phyloP scores from a whole-genome alignment of 495 filamentous ascomycete species.

The Cryomyces antarcticus region DNA sequence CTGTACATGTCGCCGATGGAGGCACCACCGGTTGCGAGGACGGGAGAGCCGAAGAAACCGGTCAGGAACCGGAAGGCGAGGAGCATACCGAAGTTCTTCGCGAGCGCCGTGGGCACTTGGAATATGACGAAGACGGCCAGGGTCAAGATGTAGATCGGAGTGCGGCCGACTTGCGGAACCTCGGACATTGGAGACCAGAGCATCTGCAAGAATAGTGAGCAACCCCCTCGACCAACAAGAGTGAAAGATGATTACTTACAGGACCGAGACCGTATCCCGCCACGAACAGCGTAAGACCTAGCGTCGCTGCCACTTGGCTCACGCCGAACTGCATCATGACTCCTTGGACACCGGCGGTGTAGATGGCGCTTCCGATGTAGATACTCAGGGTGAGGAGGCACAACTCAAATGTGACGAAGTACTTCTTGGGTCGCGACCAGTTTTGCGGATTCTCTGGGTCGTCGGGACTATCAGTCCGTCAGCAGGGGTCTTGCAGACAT shows the following conservation, averaged over 20 bases:
- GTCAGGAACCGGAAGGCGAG: slow-evolving; percentile 33
- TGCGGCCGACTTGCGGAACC: slow-evolving; percentile 29
- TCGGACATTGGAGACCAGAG: slow-evolving; percentile 30
- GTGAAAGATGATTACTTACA: too few species aligned
- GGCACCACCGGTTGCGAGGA: slow-evolving; percentile 30
- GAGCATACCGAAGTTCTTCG: slow-evolving; percentile 30
- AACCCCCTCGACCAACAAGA: too few species aligned
- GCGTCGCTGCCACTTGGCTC: slow-evolving; percentile 23
- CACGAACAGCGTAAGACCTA: slow-evolving; percentile 32
- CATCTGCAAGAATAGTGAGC: slow-evolving; percentile 16
- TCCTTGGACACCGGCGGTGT: slow-evolving; percentile 17
- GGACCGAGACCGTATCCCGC: slow-evolving; percentile 21
- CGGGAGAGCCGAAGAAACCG: slow-evolving; percentile 31
- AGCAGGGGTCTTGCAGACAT: not conserved
- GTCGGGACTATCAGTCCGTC: not conserved
- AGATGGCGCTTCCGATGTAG: slow-evolving; percentile 29
- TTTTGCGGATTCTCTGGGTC: slow-evolving; percentile 19
- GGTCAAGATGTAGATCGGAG: slow-evolving; percentile 26
- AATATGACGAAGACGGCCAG: slow-evolving; percentile 31
- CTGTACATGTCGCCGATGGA: slow-evolving; percentile 27
- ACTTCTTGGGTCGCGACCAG: slow-evolving; percentile 22
- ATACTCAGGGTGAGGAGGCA: slow-evolving; percentile 27
- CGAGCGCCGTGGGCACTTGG: slow-evolving; percentile 25
- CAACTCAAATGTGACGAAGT: slow-evolving; percentile 24
- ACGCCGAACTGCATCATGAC: slow-evolving; percentile 26